Base-by-base conservation (phyloP, 208 protist species). In the Herpetomonas samuelpessoai region DNA sequence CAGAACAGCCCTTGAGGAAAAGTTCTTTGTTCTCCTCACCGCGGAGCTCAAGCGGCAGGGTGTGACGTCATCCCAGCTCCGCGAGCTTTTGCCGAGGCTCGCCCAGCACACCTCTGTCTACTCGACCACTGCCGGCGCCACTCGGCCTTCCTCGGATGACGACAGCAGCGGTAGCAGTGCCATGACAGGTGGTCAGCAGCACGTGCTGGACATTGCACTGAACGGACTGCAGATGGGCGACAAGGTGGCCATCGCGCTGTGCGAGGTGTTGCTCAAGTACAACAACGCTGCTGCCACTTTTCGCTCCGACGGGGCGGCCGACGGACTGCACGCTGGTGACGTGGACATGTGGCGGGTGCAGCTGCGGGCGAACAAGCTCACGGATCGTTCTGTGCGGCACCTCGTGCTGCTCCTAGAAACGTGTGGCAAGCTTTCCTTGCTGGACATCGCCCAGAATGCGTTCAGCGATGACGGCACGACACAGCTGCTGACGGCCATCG, bases 31-130 rank as follows among this genome's bases (percentile, higher is more conserved):
- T 7, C 53, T 73, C 31, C 55, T 87, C 24, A 60, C 41, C 14
- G 51, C 71, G 24, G 84, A 91, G 65, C 70, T 91, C 39, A 68
- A 75, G 0, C 77, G 84, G 1, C 84, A 91, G 39, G 78, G 78
- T 28, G 62, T 86, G 16, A 16, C 71, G 1, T 64, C 74, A 10
- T 21, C 51, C 0, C 48, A 57, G n/a, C 65, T 65, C 7, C 78
- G 65, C 65, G 29, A 51, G 14, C 35, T 41, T 6, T 14, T 41
- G 9, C 35, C 35, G 21, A 7, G 27, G 26, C 10, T 29, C 24
- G 49, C 49, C 9, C 12, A 16, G 19, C 10, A 4, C 49, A 38
- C n/a, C 22, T 14, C 49, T 10, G 26, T 30, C 38, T 47, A 26
- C 31, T 19, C 19, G 18, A 29, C 19, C 50, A 46, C 31, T 22